Conservation (phyloP, 352 stramenopile species). For the Phytopythium oedochilum region DNA sequence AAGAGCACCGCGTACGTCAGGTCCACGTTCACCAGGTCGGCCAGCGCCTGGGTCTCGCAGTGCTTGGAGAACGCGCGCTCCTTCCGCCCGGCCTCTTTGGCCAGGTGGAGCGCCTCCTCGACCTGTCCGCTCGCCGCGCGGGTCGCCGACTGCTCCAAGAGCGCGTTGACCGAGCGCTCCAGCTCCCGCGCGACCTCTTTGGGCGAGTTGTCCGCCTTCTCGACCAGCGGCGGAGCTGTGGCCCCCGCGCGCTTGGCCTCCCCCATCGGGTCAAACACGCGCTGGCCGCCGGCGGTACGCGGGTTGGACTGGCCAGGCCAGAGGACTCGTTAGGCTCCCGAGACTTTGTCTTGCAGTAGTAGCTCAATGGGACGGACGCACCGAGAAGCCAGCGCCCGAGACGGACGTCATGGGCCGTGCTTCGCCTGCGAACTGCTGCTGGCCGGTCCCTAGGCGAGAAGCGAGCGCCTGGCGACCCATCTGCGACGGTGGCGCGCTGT, state of each 20-base stretch:
- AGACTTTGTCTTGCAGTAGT: too few species aligned
- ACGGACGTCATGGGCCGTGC: conserved; percentile 92
- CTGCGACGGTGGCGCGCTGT: conserved; percentile 52
- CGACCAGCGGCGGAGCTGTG: conserved; percentile 66
- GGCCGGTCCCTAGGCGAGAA: conserved; percentile 60
- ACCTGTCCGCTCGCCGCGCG: conserved; percentile 68
- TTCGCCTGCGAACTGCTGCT: conserved; percentile 49
- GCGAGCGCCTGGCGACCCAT: conserved; percentile 65
- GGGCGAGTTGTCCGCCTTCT: conserved; percentile 90
- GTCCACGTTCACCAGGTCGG: conserved; percentile 91
- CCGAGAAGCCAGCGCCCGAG: conserved; percentile 88
- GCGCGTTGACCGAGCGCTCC: conserved; percentile 88
- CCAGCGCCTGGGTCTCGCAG: conserved; percentile 85
- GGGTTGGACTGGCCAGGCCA: conserved; percentile 59
- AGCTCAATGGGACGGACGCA: too few species aligned
- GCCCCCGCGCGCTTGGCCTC: conserved; percentile 76
- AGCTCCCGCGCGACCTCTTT: conserved; percentile 91
- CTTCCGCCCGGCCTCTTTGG: conserved; percentile 85
- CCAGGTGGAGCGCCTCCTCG: conserved; percentile 84
- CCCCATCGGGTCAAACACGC: conserved; percentile 90
- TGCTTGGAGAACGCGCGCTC: conserved; percentile 91
- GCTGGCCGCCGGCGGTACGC: conserved; percentile 56
- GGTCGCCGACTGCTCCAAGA: conserved; percentile 91
- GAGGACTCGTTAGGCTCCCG: too few species aligned
- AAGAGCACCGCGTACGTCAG: conserved; percentile 95